These are phyloP conservation scores for Ricinus communis DNA, from an alignment of 345 rosid species.

Conservation along the genomic window DNA sequence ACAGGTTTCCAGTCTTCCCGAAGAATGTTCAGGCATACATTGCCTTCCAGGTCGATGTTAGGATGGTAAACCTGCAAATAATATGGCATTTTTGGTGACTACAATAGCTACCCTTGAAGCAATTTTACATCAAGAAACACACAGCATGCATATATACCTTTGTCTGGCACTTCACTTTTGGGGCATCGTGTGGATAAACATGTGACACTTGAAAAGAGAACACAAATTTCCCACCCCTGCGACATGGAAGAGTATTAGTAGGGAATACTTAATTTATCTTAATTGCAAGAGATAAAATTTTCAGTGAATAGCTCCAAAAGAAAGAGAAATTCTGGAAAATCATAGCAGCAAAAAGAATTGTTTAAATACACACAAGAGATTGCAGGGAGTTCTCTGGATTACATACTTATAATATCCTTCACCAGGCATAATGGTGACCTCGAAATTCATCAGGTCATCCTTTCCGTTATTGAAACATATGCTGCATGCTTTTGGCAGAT, in stretches of 20 bases:
- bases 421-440: constrained; percentile 33
- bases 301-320: no score
- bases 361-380: no score
- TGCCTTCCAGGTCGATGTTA: constrained; percentile 95
- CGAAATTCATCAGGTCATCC: constrained; percentile 38
- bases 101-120: no score
- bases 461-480: constrained; percentile 33
- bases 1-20: constrained; percentile 99
- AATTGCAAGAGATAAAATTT: no score
- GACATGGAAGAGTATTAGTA: no score
- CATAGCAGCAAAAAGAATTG: no score
- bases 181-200: constrained; percentile 95
- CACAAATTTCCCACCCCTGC: constrained; percentile 74
- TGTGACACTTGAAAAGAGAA: constrained; percentile 89
- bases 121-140: no score
- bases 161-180: constrained; percentile 97
- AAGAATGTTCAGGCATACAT: constrained; percentile 86
- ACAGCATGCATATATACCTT: constrained; percentile 44
- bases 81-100: neutral
- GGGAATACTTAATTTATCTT: no score
- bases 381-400: neutral
- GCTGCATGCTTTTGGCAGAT: constrained; percentile 30
- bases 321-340: no score
- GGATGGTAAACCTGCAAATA: constrained; percentile 85
- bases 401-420: constrained; percentile 38